Conservation (phyloP, 1,284 basidiomycete genomes). For the Paramarasmius palmivorus region DNA sequence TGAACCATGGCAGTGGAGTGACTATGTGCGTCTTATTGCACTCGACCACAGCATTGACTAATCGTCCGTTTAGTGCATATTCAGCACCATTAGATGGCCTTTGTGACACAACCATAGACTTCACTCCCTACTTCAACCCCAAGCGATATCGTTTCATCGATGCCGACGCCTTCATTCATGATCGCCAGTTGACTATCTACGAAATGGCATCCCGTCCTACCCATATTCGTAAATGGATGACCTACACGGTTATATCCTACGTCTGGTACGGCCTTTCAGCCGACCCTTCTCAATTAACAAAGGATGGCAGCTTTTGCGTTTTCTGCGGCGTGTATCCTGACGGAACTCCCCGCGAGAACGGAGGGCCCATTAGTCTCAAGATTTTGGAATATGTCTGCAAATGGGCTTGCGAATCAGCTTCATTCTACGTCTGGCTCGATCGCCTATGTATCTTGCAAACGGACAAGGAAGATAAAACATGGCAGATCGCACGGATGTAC, state of each 20-base stretch:
- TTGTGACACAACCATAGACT: neutral
- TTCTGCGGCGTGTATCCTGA: neutral
- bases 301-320: slow-evolving; percentile 1
- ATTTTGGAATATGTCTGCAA: slow-evolving; percentile 2
- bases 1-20: too few relatives aligned
- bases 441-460: slow-evolving; percentile 12
- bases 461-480: slow-evolving; percentile 8
- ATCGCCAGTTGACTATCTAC: neutral
- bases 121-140: neutral
- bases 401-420: neutral
- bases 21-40: too few relatives aligned
- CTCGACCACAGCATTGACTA: too few relatives aligned
- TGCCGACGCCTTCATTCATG: neutral
- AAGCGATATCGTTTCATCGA: slow-evolving; percentile 1
- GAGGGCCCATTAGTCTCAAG: slow-evolving; percentile 5
- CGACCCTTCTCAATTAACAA: neutral
- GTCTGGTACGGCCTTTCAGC: slow-evolving; percentile 4
- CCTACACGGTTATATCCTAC: slow-evolving; percentile 5
- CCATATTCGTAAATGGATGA: too few relatives aligned
- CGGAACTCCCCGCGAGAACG: slow-evolving; percentile 4
- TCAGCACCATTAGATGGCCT: too few relatives aligned
- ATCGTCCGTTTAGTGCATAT: too few relatives aligned
- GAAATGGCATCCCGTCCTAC: neutral
- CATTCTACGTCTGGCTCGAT: slow-evolving; percentile 14
- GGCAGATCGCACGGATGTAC: slow-evolving; percentile 14